phyloP scores from a whole-genome alignment of 2,329 filamentous ascomycete species.

The Scedosporium aurantiacum region DNA sequence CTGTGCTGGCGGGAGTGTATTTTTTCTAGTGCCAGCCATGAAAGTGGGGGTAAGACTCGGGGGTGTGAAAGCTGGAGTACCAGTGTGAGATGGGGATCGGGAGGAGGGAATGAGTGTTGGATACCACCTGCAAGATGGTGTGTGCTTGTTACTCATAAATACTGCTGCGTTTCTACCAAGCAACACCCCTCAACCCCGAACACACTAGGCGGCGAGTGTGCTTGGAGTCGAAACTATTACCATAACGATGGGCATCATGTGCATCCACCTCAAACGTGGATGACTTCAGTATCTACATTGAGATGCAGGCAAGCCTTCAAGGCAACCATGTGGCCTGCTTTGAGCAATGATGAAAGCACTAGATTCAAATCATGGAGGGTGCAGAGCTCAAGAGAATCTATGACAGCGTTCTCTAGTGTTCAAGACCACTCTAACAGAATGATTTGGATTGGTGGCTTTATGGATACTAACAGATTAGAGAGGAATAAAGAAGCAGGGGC shows the following conservation, averaged over 20 bases:
- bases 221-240: background rate
- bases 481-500: background rate
- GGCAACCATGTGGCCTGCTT: background rate
- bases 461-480: background rate
- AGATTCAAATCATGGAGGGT: background rate
- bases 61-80: background rate
- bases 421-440: background rate
- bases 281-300: background rate
- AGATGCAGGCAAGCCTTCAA: background rate
- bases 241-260: background rate
- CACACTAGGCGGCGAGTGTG: background rate
- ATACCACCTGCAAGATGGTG: background rate
- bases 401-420: background rate
- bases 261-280: background rate
- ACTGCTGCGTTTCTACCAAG: background rate
- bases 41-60: background rate
- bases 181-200: background rate
- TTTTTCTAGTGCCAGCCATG: background rate
- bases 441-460: background rate
- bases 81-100: background rate
- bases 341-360: background rate
- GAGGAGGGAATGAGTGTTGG: background rate
- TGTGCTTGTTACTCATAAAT: background rate
- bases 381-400: background rate
- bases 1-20: background rate